A percentile compares a stretch with the other conserved stretches of the same genome.
Conservation (phyloP, 805 yeast species). For the Schwanniomyces yamadae region DNA sequence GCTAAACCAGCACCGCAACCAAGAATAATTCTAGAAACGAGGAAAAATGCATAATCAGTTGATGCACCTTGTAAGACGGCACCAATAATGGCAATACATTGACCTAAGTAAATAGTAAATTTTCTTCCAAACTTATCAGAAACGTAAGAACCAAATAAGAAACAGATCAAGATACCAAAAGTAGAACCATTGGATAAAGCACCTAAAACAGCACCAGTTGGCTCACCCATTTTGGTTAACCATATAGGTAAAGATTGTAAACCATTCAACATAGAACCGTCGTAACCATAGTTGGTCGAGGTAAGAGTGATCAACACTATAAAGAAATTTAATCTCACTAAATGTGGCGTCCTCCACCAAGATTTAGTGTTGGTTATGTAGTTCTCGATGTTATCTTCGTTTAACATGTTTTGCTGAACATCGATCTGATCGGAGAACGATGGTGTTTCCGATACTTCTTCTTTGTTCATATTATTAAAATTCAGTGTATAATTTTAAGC, state of each 20-base stretch:
- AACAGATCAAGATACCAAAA: constrained; percentile 39
- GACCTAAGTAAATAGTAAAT: constrained; percentile 23
- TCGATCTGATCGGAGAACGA: not conserved
- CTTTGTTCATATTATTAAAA: too few species aligned
- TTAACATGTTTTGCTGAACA: not conserved
- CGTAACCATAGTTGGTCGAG: constrained; percentile 49
- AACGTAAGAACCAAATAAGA: constrained; percentile 25
- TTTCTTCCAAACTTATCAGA: constrained; percentile 45
- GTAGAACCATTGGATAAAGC: constrained; percentile 41
- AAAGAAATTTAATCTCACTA: constrained; percentile 34
- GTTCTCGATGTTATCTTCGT: not conserved
- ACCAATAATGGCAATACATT: constrained; percentile 26
- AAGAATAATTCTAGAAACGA: constrained; percentile 47
- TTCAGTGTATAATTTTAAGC: too few species aligned
- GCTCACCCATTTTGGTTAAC: constrained; percentile 38
- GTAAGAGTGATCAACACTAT: constrained; percentile 44
- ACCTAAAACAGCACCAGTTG: constrained; percentile 40
- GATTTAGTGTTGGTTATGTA: not conserved
- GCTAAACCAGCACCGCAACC: constrained; percentile 48
- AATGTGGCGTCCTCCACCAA: constrained; percentile 4
- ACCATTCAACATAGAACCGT: constrained; percentile 51
- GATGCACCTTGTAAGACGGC: constrained; percentile 38
- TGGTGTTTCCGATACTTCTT: not conserved
- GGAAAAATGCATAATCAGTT: constrained; percentile 36
- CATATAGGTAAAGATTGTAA: constrained; percentile 46